Percentiles rank a stretch among this genome's conserved stretches.
phyloP scores from a whole-genome alignment of 768 basidiomycete genomes.

The Rhodocollybia butyracea region DNA sequence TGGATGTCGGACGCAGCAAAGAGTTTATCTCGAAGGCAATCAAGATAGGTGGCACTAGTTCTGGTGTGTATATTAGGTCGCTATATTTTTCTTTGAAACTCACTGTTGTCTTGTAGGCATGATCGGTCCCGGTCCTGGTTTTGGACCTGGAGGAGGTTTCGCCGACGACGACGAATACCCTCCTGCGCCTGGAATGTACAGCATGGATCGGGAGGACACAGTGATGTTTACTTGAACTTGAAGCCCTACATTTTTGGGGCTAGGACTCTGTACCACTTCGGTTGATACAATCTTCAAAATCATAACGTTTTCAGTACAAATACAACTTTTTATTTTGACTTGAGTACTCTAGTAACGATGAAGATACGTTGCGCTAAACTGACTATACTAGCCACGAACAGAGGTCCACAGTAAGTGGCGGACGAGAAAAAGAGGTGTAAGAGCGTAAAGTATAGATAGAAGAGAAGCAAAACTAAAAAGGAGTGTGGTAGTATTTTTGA shows the following conservation, averaged over 20 bases:
- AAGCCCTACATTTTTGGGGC: no score
- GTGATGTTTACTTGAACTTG: neutral
- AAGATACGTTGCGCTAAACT: neutral
- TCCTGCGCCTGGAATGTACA: neutral
- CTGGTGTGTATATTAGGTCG: neutral
- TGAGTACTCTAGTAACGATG: neutral
- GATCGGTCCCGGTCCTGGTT: neutral
- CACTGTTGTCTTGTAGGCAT: neutral
- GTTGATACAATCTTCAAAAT: no score
- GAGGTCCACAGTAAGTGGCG: no score
- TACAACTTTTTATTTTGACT: neutral
- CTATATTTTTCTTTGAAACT: neutral
- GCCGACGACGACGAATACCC: constrained; percentile 2
- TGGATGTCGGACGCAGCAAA: constrained; percentile 56
- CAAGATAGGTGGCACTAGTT: neutral
- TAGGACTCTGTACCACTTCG: no score
- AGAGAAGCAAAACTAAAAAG: constrained; percentile 2
- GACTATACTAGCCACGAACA: no score
- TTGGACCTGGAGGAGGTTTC: neutral
- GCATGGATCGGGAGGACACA: neutral
- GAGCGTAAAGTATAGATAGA: neutral
- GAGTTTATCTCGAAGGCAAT: constrained; percentile 69
- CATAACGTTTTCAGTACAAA: neutral
- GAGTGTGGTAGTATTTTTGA: neutral
- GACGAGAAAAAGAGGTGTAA: neutral